Evolutionary conservation across 768 basidiomycete species (phyloP).

Genomic region (Tricholoma sp.): DNA sequence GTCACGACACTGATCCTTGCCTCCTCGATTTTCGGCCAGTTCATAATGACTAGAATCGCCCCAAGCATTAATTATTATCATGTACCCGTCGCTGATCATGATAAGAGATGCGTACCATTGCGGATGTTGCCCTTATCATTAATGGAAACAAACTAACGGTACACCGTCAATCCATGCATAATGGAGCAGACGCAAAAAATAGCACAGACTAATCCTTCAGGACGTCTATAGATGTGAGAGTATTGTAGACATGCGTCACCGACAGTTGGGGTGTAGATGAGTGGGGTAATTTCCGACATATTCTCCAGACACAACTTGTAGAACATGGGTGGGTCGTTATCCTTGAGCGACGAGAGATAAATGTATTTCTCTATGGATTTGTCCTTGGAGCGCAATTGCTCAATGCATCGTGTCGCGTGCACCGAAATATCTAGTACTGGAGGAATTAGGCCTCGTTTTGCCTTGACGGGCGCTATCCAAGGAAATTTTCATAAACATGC

Average conservation of each 20-base stretch:
- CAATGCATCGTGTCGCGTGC: slow-evolving; percentile 55
- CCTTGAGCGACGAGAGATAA: slow-evolving; percentile 71
- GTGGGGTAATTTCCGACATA: slow-evolving; percentile 67
- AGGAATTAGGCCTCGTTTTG: slow-evolving; percentile 55
- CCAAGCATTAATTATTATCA: background rate
- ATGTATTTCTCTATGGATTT: slow-evolving; percentile 80
- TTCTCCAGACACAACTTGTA: slow-evolving; percentile 70
- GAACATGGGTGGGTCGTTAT: slow-evolving; percentile 69
- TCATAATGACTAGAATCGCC: slow-evolving; percentile 45
- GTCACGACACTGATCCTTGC: slow-evolving; percentile 92
- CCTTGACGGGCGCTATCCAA: slow-evolving; percentile 33
- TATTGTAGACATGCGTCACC: slow-evolving; percentile 87
- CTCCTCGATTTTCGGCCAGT: slow-evolving; percentile 68
- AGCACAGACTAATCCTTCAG: slow-evolving; percentile 61
- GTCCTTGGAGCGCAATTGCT: slow-evolving; percentile 73
- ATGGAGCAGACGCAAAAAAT: slow-evolving; percentile 4
- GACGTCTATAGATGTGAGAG: slow-evolving; percentile 69
- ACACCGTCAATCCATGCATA: slow-evolving; percentile 10
- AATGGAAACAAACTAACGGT: slow-evolving; percentile 63
- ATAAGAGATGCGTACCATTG: slow-evolving; percentile 26
- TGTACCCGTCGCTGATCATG: background rate
- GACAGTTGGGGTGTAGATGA: slow-evolving; percentile 91
- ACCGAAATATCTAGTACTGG: slow-evolving; percentile 47
- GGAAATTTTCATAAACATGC: slow-evolving; percentile 5
- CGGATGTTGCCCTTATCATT: slow-evolving; percentile 80